Evolutionary conservation across 78 protist genomes (phyloP).

Genomic region (Capsaspora owczarzaki): DNA sequence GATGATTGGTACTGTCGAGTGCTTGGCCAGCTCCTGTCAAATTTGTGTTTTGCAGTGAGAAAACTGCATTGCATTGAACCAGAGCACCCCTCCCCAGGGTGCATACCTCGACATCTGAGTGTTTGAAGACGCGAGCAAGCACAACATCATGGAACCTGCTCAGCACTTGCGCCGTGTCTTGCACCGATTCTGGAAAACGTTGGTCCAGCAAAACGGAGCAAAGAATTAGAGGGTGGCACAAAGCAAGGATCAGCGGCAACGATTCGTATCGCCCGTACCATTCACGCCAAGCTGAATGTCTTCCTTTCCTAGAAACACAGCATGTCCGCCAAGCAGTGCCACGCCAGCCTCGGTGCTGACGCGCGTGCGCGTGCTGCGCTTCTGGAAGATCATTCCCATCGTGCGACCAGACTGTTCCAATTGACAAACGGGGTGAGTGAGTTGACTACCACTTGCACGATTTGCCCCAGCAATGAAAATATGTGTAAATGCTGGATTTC

Average conservation of each 20-base stretch:
- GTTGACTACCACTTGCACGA: no score
- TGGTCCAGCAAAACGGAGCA: not conserved
- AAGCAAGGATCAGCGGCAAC: not conserved
- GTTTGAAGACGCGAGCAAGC: constrained; percentile 45
- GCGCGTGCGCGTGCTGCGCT: constrained; percentile 70
- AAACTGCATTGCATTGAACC: not conserved
- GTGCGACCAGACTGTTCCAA: no score
- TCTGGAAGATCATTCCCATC: constrained; percentile 59
- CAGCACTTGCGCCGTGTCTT: constrained; percentile 43
- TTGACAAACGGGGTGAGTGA: no score
- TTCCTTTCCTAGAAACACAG: constrained; percentile 48
- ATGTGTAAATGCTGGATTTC: no score
- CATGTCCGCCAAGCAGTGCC: constrained; percentile 66
- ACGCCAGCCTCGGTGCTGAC: constrained; percentile 60
- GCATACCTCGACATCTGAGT: constrained; percentile 11
- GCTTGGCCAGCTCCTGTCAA: constrained; percentile 33
- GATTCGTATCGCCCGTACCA: constrained; percentile 3
- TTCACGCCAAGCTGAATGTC: constrained; percentile 67
- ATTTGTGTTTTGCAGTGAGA: not conserved
- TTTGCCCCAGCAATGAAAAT: no score
- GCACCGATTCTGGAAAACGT: constrained; percentile 33
- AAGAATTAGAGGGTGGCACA: not conserved
- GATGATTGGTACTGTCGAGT: constrained; percentile 61
- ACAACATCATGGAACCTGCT: constrained; percentile 38
- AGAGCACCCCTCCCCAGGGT: not conserved